phyloP scores from a whole-genome alignment of 1,284 basidiomycete species.

The Cystobasidiaceae sp. region DNA sequence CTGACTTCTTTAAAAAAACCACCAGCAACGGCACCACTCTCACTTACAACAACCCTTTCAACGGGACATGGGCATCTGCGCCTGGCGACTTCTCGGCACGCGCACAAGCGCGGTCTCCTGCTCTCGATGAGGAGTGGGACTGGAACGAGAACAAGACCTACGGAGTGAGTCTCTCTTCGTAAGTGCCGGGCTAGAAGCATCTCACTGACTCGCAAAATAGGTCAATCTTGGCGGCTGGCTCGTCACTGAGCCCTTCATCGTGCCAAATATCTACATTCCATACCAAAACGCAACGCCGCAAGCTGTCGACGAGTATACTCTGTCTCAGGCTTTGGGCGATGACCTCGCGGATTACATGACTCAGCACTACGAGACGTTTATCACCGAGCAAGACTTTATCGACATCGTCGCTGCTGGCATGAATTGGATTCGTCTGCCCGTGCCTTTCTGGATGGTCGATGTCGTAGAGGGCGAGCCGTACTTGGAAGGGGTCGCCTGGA shows the following conservation, averaged over 20 bases:
- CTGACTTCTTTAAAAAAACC: neutral
- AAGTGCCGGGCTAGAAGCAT: slow-evolving; percentile 62
- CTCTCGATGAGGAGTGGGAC: slow-evolving; percentile 74
- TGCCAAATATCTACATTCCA: slow-evolving; percentile 73
- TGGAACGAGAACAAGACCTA: slow-evolving; percentile 53
- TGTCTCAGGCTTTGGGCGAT: slow-evolving; percentile 61
- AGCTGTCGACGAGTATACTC: slow-evolving; percentile 72
- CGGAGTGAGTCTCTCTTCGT: slow-evolving; percentile 3
- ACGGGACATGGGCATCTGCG: slow-evolving; percentile 60
- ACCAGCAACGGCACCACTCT: slow-evolving; percentile 58
- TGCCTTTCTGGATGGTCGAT: slow-evolving; percentile 82
- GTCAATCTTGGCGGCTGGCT: slow-evolving; percentile 57
- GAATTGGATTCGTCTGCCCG: slow-evolving; percentile 65
- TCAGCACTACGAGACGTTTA: slow-evolving; percentile 76
- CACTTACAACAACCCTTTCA: slow-evolving; percentile 68
- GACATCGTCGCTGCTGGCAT: slow-evolving; percentile 82
- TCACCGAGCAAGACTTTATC: slow-evolving; percentile 82
- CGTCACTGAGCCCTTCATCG: slow-evolving; percentile 80
- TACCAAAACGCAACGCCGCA: slow-evolving; percentile 53
- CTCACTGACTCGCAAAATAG: neutral
- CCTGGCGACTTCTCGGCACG: slow-evolving; percentile 51
- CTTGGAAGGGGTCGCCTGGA: slow-evolving; percentile 69
- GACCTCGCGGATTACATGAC: slow-evolving; percentile 50
- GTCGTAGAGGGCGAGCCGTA: slow-evolving; percentile 71
- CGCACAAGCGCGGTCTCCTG: slow-evolving; percentile 75